Percentiles rank a stretch among this genome's conserved stretches.
These are phyloP conservation scores for Tothia fuscella DNA, from an alignment of 2,329 filamentous ascomycete species.

Conservation along the genomic window DNA sequence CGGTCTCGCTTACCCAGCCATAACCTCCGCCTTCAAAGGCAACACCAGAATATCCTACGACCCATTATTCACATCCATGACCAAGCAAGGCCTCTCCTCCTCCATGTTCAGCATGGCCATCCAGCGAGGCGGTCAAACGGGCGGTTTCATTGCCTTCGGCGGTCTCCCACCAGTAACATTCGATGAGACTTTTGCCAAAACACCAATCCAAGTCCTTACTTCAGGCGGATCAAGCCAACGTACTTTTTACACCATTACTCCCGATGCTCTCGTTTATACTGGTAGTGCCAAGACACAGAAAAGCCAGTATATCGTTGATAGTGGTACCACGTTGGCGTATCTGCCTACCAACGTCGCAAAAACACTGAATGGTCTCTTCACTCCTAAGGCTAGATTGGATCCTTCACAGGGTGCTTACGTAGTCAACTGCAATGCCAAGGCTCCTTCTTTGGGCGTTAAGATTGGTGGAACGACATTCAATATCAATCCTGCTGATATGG, in stretches of 20 bases:
- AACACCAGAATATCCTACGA: conserved; percentile 29
- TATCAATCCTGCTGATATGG: conserved; percentile 21
- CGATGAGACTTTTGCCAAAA: conserved; percentile 22
- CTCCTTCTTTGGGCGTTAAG: conserved; percentile 30
- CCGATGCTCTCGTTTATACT: conserved; percentile 21
- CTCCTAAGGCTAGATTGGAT: conserved; percentile 28
- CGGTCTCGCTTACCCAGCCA: conserved; percentile 38
- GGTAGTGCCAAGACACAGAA: conserved; percentile 1
- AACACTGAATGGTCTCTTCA: conserved; percentile 30
- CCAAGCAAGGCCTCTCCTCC: conserved; percentile 28
- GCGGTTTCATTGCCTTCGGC: conserved; percentile 38
- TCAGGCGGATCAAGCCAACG: conserved; percentile 12
- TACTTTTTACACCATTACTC: conserved; percentile 26
- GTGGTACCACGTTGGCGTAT: conserved; percentile 31
- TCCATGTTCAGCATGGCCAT: conserved; percentile 40
- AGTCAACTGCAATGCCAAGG: conserved; percentile 30
- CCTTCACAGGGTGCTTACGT: conserved; percentile 21
- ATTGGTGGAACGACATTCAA: conserved; percentile 26
- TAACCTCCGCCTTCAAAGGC: conserved; percentile 32
- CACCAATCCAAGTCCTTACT: conserved; percentile 24
- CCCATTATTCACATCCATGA: conserved; percentile 40
- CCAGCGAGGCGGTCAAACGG: conserved; percentile 19
- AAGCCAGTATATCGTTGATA: conserved; percentile 30
- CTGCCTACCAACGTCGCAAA: conserved; percentile 26
- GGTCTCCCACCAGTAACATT: conserved; percentile 35